These are phyloP conservation scores for Helicostylum pulchrum DNA, from an alignment of 192 early-diverging fungal genomes.

Conservation along the genomic window DNA sequence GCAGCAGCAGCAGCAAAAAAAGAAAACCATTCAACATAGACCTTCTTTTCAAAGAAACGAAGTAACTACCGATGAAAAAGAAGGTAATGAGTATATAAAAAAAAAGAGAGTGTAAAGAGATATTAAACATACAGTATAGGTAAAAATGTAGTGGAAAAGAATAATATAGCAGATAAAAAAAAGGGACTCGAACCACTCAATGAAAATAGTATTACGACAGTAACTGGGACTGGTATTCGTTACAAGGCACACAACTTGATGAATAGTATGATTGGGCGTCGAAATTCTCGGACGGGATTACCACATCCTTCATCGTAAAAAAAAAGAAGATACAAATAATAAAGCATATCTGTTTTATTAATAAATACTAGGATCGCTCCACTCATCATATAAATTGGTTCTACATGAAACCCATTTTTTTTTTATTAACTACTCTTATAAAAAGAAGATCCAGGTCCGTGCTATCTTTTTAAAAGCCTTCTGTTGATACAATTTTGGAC, in stretches of 20 bases:
- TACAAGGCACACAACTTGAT: slow-evolving; percentile 9
- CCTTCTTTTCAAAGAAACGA: background rate
- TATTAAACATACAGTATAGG: background rate
- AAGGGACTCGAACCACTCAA: background rate
- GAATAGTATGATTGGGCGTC: slow-evolving; percentile 9
- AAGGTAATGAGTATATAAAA: background rate
- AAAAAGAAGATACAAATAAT: too few species aligned
- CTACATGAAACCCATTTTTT: too few species aligned
- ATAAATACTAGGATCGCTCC: too few species aligned
- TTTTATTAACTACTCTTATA: too few species aligned
- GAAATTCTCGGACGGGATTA: slow-evolving; percentile 6
- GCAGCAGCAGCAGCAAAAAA: background rate
- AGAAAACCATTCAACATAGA: background rate
- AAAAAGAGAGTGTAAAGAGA: background rate
- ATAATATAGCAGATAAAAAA: background rate
- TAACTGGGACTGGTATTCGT: background rate
- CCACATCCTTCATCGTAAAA: background rate
- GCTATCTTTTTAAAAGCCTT: background rate
- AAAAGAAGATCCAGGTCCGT: too few species aligned
- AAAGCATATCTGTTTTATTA: too few species aligned
- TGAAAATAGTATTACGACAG: background rate
- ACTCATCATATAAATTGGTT: too few species aligned
- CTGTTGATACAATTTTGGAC: background rate
- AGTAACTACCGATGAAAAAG: background rate
- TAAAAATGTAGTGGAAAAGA: background rate